Percentiles rank a stretch among this genome's conserved stretches.
phyloP scores from a whole-genome alignment of 1,139 yeast species.

The Protomyces arabidopsidicola region DNA sequence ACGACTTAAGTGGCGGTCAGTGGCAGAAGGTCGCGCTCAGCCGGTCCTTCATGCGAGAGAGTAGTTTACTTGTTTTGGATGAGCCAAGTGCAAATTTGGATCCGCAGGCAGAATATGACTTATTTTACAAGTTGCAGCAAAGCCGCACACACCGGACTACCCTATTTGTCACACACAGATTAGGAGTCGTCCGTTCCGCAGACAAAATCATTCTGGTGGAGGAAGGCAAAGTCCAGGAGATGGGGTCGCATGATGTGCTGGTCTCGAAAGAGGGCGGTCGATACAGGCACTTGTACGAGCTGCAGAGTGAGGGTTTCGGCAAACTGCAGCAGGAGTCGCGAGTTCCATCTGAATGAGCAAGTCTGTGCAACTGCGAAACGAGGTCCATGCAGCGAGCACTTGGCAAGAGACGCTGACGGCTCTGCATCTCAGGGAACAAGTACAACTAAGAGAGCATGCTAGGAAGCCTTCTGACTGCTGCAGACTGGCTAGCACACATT shows the following conservation, averaged over 20 bases:
- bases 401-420: too few species aligned
- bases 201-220: constrained; percentile 84
- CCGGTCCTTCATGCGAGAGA: constrained; percentile 16
- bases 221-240: constrained; percentile 78
- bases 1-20: constrained; percentile 19
- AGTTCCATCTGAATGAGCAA: background rate
- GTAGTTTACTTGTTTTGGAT: constrained; percentile 64
- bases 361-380: too few species aligned
- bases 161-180: constrained; percentile 89
- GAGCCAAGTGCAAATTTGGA: constrained; percentile 99
- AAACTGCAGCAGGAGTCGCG: background rate
- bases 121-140: constrained; percentile 61
- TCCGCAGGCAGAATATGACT: constrained; percentile 69
- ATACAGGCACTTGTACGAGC: constrained; percentile 1
- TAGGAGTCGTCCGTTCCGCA: constrained; percentile 87
- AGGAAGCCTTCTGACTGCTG: background rate
- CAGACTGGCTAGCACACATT: background rate
- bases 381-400: too few species aligned
- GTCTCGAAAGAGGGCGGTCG: constrained; percentile 49
- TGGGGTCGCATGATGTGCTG: constrained; percentile 70
- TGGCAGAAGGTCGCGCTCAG: constrained; percentile 24
- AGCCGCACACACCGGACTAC: constrained; percentile 70
- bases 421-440: too few species aligned
- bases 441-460: too few species aligned
- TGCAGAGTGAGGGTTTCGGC: constrained; percentile 9